Evolutionary conservation across 345 rosid species (phyloP).

Genomic region (Jatropha curcas): DNA sequence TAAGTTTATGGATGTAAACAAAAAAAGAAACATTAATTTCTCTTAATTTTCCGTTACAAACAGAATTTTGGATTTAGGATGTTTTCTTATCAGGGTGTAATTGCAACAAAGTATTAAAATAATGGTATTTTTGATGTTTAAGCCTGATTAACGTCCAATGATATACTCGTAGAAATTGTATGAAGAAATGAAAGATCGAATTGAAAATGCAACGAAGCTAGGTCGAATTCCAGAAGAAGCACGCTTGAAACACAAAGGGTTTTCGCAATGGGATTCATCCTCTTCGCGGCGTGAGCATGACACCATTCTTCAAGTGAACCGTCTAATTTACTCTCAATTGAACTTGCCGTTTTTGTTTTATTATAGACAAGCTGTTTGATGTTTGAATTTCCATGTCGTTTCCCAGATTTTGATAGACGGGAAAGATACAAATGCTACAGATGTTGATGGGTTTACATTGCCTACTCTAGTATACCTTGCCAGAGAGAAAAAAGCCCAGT

Average conservation of each 20-base stretch:
- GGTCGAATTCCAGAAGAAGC: conserved; percentile 32
- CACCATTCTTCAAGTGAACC: conserved; percentile 38
- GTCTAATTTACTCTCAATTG: background rate
- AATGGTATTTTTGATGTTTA: too few species aligned
- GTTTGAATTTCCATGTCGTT: background rate
- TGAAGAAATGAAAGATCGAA: conserved; percentile 32
- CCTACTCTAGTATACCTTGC: conserved; percentile 50
- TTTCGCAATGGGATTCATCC: conserved; percentile 33
- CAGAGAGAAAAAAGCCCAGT: conserved; percentile 46
- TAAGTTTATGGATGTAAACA: too few species aligned
- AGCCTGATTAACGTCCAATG: too few species aligned
- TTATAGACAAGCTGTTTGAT: background rate
- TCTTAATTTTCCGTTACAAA: too few species aligned
- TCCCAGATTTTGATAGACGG: conserved; percentile 28
- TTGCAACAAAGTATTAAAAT: too few species aligned
- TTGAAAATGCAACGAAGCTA: conserved; percentile 26
- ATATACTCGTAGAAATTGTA: conserved; percentile 28
- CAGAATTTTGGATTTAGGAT: too few species aligned
- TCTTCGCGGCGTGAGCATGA: conserved; percentile 36
- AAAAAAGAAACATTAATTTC: too few species aligned
- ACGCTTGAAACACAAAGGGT: conserved; percentile 25
- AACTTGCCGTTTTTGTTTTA: too few species aligned
- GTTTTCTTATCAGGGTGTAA: too few species aligned
- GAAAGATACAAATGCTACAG: conserved; percentile 24
- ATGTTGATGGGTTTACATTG: conserved; percentile 37